phyloP scores from a whole-genome alignment of 1,139 yeast species.

The Tardiomyces blankii region DNA sequence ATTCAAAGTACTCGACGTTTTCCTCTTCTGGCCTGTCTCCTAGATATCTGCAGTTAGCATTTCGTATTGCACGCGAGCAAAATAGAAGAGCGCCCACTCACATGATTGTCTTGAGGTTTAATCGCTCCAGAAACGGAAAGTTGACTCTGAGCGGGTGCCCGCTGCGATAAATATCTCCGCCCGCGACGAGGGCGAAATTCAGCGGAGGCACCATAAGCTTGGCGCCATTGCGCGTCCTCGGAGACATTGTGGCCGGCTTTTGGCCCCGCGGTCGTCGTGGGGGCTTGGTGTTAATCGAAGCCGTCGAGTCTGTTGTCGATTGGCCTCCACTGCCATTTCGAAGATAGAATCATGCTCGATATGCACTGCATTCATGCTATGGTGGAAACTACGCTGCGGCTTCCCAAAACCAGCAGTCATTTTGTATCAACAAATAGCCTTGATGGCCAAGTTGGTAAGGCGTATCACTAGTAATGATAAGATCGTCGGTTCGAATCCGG shows the following conservation, averaged over 20 bases:
- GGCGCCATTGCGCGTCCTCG: background rate
- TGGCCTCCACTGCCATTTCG: too few relatives aligned
- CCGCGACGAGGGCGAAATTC: slow-evolving; percentile 81
- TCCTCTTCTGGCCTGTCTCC: slow-evolving; percentile 58
- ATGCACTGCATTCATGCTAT: too few relatives aligned
- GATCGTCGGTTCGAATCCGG: slow-evolving; percentile 1
- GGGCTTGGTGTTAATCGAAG: too few relatives aligned
- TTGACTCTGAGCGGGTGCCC: slow-evolving; percentile 91
- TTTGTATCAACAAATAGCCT: background rate
- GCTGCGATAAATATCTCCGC: slow-evolving; percentile 64
- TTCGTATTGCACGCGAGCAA: background rate
- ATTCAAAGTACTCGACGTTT: slow-evolving; percentile 47
- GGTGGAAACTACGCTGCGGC: too few relatives aligned
- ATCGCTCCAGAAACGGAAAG: slow-evolving; percentile 61
- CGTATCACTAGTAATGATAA: background rate
- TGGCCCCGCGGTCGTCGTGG: too few relatives aligned
- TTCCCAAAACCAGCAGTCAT: background rate
- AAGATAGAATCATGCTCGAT: too few relatives aligned
- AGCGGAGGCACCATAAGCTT: slow-evolving; percentile 60
- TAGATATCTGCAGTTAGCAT: slow-evolving; percentile 24
- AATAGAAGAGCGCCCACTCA: slow-evolving; percentile 25
- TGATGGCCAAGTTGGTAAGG: slow-evolving; percentile 1
- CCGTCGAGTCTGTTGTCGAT: too few relatives aligned
- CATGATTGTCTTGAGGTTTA: slow-evolving; percentile 67
- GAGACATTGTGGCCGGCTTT: background rate